Base-by-base conservation (phyloP, 805 yeast genomes). In the Tetrapisispora iriomotensis region DNA sequence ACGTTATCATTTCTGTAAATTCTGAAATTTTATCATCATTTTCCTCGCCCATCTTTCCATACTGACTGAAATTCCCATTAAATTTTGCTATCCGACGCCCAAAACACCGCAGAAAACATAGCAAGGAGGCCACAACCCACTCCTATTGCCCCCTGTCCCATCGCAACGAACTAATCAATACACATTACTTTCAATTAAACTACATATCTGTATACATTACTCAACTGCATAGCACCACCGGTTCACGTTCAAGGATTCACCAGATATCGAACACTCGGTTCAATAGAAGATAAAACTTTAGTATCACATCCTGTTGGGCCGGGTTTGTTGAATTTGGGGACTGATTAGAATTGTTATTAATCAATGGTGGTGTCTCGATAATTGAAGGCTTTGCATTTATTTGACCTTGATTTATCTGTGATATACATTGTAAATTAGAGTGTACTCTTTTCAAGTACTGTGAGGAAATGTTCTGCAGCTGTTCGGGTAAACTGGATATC, bases 381-480 rank as follows among this genome's bases (percentile, higher is more conserved):
- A 60, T 51, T 22, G 48, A 27, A 3, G 64, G 64, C 38, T 54
- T 57, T 8, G 53, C 49, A 13, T 41, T 42, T 13, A 32, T 34
- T 3, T 44, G 36, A 23, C 62, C 62, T 36, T 57, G 61, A 41
- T 60, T 58, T 20, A 60, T 54, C 43, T 55, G 62, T 9, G 62
- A 58, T 17, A 60, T 57, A 36, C 62, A 57, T 37, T 60, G 64
- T 36, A 60, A 41, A 42, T 60, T 60, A 12, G 62, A 54, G 44
- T 60, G 64, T 8, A 60, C 60, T 27, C 64, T 44, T 34, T 58
- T 57, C 41, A 57, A 43, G 40, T 53, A 49, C 40, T 60, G 61
- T 10, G 59, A 44, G 4, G 35, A 25, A 4, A 37, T 37, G 15
- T 37, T 37, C 20, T 37, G 39, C 25, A n/a, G 53, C 43, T 20